Conservation (phyloP, 345 rosid genomes). For the Eucalyptus globulus region DNA sequence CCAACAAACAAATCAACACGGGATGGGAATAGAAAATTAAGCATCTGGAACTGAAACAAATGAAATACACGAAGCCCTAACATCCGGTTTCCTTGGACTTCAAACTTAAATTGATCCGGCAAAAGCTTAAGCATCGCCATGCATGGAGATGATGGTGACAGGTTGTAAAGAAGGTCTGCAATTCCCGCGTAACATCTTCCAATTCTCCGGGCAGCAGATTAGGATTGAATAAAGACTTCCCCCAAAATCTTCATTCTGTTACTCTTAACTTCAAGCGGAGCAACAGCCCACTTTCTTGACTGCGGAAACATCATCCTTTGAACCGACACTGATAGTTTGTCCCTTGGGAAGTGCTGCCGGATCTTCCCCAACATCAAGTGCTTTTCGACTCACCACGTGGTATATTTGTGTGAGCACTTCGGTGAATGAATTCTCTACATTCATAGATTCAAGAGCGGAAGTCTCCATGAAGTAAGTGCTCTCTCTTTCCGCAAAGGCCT, state of each 20-base stretch:
- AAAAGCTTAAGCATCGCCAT: neutral
- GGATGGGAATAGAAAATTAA: neutral
- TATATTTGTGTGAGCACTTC: constrained; percentile 72
- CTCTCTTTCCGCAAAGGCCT: constrained; percentile 63
- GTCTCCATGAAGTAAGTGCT: constrained; percentile 81
- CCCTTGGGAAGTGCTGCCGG: constrained; percentile 61
- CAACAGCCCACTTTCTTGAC: constrained; percentile 69
- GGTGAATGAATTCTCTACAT: constrained; percentile 78
- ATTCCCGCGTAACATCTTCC: neutral
- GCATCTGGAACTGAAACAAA: neutral
- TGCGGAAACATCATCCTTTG: constrained; percentile 65
- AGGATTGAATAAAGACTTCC: neutral
- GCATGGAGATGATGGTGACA: neutral
- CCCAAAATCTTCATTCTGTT: neutral
- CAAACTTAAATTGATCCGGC: neutral
- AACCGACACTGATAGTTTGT: constrained; percentile 51
- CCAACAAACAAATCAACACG: neutral
- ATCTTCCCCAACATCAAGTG: constrained; percentile 52
- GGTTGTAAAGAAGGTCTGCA: neutral
- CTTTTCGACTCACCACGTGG: constrained; percentile 64
- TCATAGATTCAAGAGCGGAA: constrained; percentile 75
- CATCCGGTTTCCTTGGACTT: neutral
- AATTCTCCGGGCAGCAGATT: neutral
- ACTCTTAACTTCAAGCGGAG: constrained; percentile 8
- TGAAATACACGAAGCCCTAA: neutral